Base-by-base conservation (phyloP, 495 filamentous ascomycete genomes). In the Penicillium malachiteum region DNA sequence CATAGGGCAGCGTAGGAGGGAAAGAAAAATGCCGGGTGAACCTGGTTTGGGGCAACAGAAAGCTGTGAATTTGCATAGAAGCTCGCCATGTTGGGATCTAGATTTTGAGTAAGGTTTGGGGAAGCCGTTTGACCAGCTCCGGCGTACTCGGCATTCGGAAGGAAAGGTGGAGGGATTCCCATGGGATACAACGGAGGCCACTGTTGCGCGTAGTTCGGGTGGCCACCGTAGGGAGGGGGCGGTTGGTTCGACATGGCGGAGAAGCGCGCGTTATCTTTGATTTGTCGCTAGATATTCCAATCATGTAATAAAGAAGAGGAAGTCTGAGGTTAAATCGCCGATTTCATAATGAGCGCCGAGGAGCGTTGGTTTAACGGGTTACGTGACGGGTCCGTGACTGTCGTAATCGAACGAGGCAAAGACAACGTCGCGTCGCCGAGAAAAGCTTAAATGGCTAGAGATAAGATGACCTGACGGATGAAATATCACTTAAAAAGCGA, bases 161-260 rank as follows among this genome's bases (percentile, higher is more conserved):
- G 56, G 5, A 69, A 59, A 46, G 60, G 63, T 17, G 55, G 62
- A 17, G 66, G 62, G 1, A 66, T 18, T 50, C 66, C 61, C 4
- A 64, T 32, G 33, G 68, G 63, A 43, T 65, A 62, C 16, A 68
- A 50, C 1, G 62, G 46, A 48, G 63, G 63, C 74, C 74, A 77
- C 58, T 68, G 71, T 33, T 51, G 63, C 7, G 64, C 55, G 52
- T 71, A 70, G 52, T 66, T 65, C 31, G 64, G 52, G 35, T 67
- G 67, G 13, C 69, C 74, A 48, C 79, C 79, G 64, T 77, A 84
- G 5, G 79, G 66, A 34, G 81, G 78, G 48, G 73, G 73, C 52
- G 81, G 79, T 68, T 86, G 80, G 56, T 80, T 75, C 38, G 81
- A 78, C 84, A 86, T 86, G 52, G 51, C 71, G 30, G 35, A 42